Evolutionary conservation across 1,284 basidiomycete genomes (phyloP), one percentile per base, ranked within the genome.

Genomic region (Megacollybia platyphylla): DNA sequence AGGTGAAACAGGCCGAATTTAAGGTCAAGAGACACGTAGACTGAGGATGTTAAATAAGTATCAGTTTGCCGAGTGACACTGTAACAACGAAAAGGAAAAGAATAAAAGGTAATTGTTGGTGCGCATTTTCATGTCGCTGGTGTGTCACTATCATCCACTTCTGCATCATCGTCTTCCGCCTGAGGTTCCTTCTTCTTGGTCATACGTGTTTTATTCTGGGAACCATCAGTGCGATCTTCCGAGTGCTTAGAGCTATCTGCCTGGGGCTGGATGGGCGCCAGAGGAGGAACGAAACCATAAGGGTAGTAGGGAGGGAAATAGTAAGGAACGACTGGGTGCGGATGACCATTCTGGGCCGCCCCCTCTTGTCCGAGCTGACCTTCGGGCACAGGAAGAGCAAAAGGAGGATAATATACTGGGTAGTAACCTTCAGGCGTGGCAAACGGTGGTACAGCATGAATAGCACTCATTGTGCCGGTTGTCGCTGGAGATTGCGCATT

Each of bases 371-470:
- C 52, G 6, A 65, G 50, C 36, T 24, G 20, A 24, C 20, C 20
- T 5, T 65, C 67, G 8, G 60, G 62, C 7, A 72, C 70, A 43
- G 64, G 65, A 7, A 62, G 59, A 3, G 61, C 54, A 6, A 62
- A 63, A 1, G 68, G 68, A 5, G 69, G 68, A 48, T 74, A 75
- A 49, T 70, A 74, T 45, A 74, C 65, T 1, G 67, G 71, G 56
- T 73, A 75, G 49, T 71, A 77, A 1, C 68, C 66, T 48, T 76
- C 76, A 2, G 70, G 64, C 1, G 61, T 50, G 2, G 59, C 54
- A 36, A 62, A 24, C 5, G 20, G 20, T 24, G 20, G 20, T 24
- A 5, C 20, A 4, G 32, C 15, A 11, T 11, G 17, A 38, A 38
- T 5, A 20, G 36, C 17, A 9, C 3, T 18, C 66, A 5, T 47